Evolutionary conservation across 1,139 yeast species (phyloP).

Genomic region (Pneumocystis canis): DNA sequence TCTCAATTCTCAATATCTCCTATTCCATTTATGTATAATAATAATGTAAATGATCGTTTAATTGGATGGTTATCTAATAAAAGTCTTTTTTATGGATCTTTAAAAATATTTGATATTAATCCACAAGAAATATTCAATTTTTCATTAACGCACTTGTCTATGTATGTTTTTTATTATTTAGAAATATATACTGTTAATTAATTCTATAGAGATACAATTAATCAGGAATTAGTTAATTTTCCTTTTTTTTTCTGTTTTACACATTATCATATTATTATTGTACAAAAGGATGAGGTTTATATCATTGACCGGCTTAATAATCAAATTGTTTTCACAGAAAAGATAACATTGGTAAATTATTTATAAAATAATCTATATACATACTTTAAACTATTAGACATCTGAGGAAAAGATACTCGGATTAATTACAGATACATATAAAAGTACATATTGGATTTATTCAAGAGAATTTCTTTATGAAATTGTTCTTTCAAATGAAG

Average conservation of each 20-base stretch:
- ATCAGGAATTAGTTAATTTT: not conserved
- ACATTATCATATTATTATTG: constrained; percentile 37
- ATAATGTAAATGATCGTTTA: not conserved
- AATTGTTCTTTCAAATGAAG: constrained; percentile 53
- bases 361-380: not conserved
- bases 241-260: constrained; percentile 24
- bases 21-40: not conserved
- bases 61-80: not conserved
- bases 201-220: not conserved
- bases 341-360: constrained; percentile 19
- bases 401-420: constrained; percentile 37
- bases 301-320: constrained; percentile 40
- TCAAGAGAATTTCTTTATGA: constrained; percentile 44
- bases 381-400: constrained; percentile 9
- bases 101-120: not conserved
- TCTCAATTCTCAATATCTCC: not conserved
- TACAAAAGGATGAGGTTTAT: constrained; percentile 30
- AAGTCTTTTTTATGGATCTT: not conserved
- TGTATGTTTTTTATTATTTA: not conserved
- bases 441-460: constrained; percentile 47
- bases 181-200: not conserved
- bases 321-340: constrained; percentile 31
- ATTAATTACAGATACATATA: constrained; percentile 41
- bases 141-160: not conserved
- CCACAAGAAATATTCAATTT: not conserved